phyloP scores from a whole-genome alignment of 345 rosid species.

The Brassica juncea region DNA sequence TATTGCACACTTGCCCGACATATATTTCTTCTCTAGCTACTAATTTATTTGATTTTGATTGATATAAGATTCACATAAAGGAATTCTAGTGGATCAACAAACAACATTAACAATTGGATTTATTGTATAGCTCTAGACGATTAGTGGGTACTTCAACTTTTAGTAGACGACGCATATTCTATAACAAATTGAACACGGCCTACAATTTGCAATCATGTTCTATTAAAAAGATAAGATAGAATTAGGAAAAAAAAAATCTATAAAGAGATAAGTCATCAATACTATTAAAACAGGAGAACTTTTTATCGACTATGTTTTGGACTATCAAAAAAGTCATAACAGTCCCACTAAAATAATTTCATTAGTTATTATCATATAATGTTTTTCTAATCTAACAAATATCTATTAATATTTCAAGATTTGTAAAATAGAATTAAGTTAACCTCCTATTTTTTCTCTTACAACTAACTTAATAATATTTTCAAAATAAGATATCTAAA shows the following conservation, averaged over 20 bases:
- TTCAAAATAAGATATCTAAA: too few relatives aligned
- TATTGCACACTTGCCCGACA: neutral
- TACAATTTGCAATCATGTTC: constrained; percentile 7
- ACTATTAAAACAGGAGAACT: too few relatives aligned
- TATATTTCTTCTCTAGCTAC: neutral
- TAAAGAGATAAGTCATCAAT: neutral
- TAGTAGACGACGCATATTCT: neutral
- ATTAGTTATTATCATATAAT: too few relatives aligned
- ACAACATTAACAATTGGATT: neutral
- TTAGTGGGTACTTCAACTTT: constrained; percentile 22
- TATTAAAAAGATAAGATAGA: constrained; percentile 7
- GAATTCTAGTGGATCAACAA: neutral
- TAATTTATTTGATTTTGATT: neutral
- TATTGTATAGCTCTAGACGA: neutral
- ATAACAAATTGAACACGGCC: constrained; percentile 10
- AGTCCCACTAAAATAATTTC: too few relatives aligned
- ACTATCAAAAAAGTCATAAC: too few relatives aligned
- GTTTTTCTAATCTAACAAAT: too few relatives aligned
- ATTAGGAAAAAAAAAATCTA: neutral
- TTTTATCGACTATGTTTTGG: too few relatives aligned
- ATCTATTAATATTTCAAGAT: too few relatives aligned
- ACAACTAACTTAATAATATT: too few relatives aligned
- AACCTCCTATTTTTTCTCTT: too few relatives aligned
- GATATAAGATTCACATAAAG: neutral
- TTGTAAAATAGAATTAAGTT: too few relatives aligned